These are phyloP conservation scores for Acrocalymma vagum DNA, from an alignment of 2,329 filamentous ascomycete genomes.

Conservation along the genomic window DNA sequence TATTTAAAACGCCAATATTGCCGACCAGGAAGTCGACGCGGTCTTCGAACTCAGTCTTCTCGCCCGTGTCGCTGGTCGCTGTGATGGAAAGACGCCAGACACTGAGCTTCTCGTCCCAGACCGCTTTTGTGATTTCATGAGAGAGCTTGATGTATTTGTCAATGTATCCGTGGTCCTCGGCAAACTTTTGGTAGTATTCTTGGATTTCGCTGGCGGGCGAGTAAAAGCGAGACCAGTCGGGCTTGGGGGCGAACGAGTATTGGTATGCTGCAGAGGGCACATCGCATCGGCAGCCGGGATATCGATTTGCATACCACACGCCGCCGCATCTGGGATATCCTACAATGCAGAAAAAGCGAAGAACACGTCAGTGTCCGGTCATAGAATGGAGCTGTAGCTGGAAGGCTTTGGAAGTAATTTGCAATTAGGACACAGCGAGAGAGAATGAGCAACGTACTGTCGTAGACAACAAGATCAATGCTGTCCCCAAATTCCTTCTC, in stretches of 20 bases:
- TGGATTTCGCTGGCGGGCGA: constrained; percentile 57
- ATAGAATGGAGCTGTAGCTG: too few species aligned
- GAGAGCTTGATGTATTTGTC: constrained; percentile 63
- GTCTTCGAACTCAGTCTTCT: constrained; percentile 51
- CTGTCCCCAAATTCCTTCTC: too few species aligned
- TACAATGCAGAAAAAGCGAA: too few species aligned
- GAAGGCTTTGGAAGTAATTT: too few species aligned
- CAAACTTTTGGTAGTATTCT: constrained; percentile 59
- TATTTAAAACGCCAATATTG: constrained; percentile 54
- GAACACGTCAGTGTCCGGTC: too few species aligned
- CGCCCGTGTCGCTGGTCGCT: constrained; percentile 38
- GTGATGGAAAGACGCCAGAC: too few species aligned
- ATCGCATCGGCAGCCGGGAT: constrained; percentile 54
- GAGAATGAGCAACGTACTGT: constrained; percentile 56
- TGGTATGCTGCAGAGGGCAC: constrained; percentile 57
- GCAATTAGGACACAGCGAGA: too few species aligned
- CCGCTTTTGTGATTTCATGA: constrained; percentile 55
- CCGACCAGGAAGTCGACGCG: constrained; percentile 55
- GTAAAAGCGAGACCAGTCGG: constrained; percentile 59
- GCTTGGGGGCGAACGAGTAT: constrained; percentile 54
- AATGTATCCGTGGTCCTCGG: constrained; percentile 57
- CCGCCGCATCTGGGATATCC: too few species aligned
- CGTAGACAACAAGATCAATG: too few species aligned
- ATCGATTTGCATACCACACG: constrained; percentile 57
- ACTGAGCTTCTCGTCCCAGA: too few species aligned